Evolutionary conservation across 139 green algal genomes (phyloP).

Genomic region (Ettlia oleoabundans): DNA sequence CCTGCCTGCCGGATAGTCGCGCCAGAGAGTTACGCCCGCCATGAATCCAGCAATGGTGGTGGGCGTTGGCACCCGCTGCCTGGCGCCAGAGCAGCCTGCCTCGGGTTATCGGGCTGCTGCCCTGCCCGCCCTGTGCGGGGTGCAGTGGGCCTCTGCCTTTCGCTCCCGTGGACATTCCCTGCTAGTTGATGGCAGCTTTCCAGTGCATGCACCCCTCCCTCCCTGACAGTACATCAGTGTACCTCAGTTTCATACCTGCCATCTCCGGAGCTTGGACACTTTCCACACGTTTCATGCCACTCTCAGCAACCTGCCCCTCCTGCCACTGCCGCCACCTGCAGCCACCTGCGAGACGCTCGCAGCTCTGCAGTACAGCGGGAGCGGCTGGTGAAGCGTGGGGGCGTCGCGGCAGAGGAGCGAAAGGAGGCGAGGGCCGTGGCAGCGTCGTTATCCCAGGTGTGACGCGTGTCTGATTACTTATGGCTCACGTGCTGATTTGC

Average conservation of each 20-base stretch:
- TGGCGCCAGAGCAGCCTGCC: constrained; percentile 21
- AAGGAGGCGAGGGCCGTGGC: neutral
- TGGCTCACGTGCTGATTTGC: too few species aligned
- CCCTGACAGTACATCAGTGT: too few species aligned
- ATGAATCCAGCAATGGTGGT: neutral
- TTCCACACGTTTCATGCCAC: too few species aligned
- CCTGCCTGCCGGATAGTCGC: too few species aligned
- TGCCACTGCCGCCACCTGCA: constrained; percentile 14
- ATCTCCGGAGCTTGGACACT: too few species aligned
- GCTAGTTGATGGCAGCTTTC: too few species aligned
- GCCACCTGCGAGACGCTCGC: constrained; percentile 35
- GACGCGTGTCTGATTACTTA: too few species aligned
- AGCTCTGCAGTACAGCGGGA: neutral
- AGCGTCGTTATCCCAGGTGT: neutral
- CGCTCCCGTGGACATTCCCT: neutral
- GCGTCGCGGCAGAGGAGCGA: constrained; percentile 18
- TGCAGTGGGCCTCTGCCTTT: neutral
- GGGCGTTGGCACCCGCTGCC: neutral
- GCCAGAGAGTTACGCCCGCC: constrained; percentile 15
- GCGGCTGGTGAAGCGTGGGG: neutral
- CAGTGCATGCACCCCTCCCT: too few species aligned
- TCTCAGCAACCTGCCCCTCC: too few species aligned
- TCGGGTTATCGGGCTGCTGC: constrained; percentile 9
- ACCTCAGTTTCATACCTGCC: too few species aligned
- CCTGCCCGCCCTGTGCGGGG: neutral